Conservation (phyloP, 176 grass and related monocot genomes). For the Ensete ventricosum region DNA sequence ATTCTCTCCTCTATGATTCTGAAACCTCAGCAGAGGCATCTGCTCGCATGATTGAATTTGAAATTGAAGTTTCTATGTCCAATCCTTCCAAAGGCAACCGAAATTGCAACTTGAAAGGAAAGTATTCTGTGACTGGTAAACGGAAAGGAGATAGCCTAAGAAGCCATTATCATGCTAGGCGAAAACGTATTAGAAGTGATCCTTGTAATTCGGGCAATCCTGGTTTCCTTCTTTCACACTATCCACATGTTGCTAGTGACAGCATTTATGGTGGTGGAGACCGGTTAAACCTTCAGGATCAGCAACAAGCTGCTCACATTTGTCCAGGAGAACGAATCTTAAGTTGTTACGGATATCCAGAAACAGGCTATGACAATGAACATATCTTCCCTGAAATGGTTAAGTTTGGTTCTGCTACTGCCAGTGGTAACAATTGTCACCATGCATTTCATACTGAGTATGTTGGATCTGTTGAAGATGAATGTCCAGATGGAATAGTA, state of each 20-base stretch:
- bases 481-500: constrained; percentile 24
- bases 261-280: constrained; percentile 29
- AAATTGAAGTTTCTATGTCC: constrained; percentile 38
- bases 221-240: constrained; percentile 38
- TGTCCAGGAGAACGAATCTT: constrained; percentile 27
- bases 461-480: constrained; percentile 20
- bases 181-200: constrained; percentile 43
- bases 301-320: constrained; percentile 29
- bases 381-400: constrained; percentile 32
- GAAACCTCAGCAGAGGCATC: constrained; percentile 38
- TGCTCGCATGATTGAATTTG: constrained; percentile 43
- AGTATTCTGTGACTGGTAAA: constrained; percentile 50
- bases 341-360: constrained; percentile 29
- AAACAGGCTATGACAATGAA: constrained; percentile 23
- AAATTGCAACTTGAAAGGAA: constrained; percentile 49
- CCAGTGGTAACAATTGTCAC: constrained; percentile 1
- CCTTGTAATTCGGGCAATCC: constrained; percentile 30
- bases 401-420: neutral
- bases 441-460: constrained; percentile 34
- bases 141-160: constrained; percentile 47
- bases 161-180: constrained; percentile 48
- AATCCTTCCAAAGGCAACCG: constrained; percentile 44
- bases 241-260: constrained; percentile 28
- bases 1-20: constrained; percentile 42
- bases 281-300: constrained; percentile 23